A percentile compares a stretch with the other conserved stretches of the same genome.
phyloP scores from a whole-genome alignment of 176 grass and related monocot genomes.

The Carex parvula region DNA sequence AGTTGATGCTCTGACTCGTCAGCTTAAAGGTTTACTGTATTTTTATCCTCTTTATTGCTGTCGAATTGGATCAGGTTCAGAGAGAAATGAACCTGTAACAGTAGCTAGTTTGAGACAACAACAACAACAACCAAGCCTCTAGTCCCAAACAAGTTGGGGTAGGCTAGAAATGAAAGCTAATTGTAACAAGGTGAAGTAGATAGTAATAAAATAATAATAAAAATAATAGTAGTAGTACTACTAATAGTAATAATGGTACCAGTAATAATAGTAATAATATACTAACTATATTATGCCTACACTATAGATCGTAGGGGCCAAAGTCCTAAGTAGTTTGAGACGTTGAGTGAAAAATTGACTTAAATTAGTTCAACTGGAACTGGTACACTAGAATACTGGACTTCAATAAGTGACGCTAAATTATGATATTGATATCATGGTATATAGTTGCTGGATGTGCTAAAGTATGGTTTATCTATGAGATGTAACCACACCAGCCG shows the following conservation, averaged over 20 bases:
- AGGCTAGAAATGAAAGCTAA: too few relatives aligned
- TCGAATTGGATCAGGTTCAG: neutral
- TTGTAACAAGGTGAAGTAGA: too few relatives aligned
- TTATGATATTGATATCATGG: neutral
- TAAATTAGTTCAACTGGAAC: neutral
- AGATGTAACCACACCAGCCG: neutral
- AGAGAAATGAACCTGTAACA: neutral
- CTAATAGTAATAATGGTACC: too few relatives aligned
- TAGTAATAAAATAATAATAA: too few relatives aligned
- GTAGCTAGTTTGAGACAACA: neutral
- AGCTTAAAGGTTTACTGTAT: constrained; percentile 59
- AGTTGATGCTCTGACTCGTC: constrained; percentile 65
- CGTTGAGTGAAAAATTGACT: neutral
- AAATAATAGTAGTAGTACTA: too few relatives aligned
- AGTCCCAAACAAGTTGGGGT: too few relatives aligned
- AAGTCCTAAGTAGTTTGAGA: neutral
- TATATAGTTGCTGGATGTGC: constrained; percentile 3
- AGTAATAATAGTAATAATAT: too few relatives aligned
- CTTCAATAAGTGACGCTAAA: neutral
- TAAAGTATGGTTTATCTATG: neutral
- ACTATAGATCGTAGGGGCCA: too few relatives aligned
- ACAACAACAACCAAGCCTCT: too few relatives aligned
- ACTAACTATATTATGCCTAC: too few relatives aligned
- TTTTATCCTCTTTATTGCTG: neutral
- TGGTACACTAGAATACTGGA: neutral